Evolutionary conservation across 768 basidiomycete species (phyloP).

Genomic region (Tulasnella sp.): DNA sequence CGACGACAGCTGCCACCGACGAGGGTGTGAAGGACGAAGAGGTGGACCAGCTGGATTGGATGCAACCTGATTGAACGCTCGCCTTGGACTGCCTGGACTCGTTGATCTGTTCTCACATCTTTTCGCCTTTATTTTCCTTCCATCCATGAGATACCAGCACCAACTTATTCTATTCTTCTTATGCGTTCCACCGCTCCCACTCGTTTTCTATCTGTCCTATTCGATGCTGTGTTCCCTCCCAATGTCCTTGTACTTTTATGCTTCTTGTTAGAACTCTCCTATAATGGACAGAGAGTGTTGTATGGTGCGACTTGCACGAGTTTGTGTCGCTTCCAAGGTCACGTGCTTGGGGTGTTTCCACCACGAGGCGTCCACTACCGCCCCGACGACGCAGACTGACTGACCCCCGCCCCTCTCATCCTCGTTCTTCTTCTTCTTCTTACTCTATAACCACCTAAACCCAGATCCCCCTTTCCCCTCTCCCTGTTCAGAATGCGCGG

Average conservation of each 20-base stretch:
- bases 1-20: not conserved
- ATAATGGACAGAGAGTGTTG: slow-evolving; percentile 8
- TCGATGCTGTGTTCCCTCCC: not conserved
- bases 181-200: slow-evolving; percentile 12
- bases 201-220: slow-evolving; percentile 2
- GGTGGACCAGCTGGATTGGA: slow-evolving; percentile 33
- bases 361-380: slow-evolving; percentile 17
- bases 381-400: slow-evolving; percentile 11
- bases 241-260: slow-evolving; percentile 14
- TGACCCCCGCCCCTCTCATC: not conserved
- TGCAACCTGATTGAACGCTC: slow-evolving; percentile 29
- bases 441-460: slow-evolving; percentile 14
- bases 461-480: not conserved
- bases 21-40: slow-evolving; percentile 28
- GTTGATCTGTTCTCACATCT: not conserved
- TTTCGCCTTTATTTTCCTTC: not conserved
- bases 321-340: not conserved
- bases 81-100: not conserved
- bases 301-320: slow-evolving; percentile 21
- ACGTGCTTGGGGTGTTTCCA: slow-evolving; percentile 17
- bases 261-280: slow-evolving; percentile 15
- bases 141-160: slow-evolving; percentile 10
- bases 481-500: slow-evolving; percentile 24
- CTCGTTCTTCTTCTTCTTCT: not conserved
- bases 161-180: slow-evolving; percentile 20